Evolutionary conservation across 106 monocot genomes (phyloP).

Genomic region (Agapanthus africanus): DNA sequence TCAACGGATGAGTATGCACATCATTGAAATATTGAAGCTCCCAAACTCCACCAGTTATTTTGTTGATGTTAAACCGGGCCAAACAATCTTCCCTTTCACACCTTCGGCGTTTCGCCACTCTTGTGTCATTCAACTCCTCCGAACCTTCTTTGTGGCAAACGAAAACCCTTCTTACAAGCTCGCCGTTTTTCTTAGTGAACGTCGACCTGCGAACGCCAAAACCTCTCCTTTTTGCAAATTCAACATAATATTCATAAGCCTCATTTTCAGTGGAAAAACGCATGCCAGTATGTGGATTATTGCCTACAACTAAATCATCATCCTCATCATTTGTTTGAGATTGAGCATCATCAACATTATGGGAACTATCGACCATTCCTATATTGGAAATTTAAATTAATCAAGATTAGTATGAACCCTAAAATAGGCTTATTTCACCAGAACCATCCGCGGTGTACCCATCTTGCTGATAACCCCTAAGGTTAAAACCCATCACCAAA

Average conservation of each 20-base stretch:
- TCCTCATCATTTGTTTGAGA: too few relatives aligned
- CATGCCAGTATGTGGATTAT: too few relatives aligned
- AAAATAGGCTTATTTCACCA: too few relatives aligned
- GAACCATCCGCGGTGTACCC: too few relatives aligned
- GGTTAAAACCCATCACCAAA: too few relatives aligned
- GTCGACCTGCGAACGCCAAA: background rate
- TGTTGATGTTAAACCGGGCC: background rate
- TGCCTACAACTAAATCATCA: too few relatives aligned
- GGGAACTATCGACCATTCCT: too few relatives aligned
- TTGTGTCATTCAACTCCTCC: background rate
- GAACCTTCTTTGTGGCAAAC: background rate
- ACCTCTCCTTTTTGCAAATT: background rate
- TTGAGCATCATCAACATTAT: too few relatives aligned
- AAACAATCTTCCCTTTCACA: background rate
- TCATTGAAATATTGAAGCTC: background rate
- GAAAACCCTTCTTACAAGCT: background rate
- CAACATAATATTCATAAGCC: background rate
- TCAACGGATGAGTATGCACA: background rate
- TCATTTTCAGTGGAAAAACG: background rate
- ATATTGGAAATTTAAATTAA: too few relatives aligned
- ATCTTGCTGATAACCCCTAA: too few relatives aligned
- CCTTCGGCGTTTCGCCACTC: background rate
- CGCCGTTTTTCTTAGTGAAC: background rate
- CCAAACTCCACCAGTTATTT: background rate
- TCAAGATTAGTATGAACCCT: too few relatives aligned